Percentiles rank a stretch among this genome's conserved stretches.
phyloP scores from a whole-genome alignment of 805 yeast genomes.

The Wickerhamomyces queroliae region DNA sequence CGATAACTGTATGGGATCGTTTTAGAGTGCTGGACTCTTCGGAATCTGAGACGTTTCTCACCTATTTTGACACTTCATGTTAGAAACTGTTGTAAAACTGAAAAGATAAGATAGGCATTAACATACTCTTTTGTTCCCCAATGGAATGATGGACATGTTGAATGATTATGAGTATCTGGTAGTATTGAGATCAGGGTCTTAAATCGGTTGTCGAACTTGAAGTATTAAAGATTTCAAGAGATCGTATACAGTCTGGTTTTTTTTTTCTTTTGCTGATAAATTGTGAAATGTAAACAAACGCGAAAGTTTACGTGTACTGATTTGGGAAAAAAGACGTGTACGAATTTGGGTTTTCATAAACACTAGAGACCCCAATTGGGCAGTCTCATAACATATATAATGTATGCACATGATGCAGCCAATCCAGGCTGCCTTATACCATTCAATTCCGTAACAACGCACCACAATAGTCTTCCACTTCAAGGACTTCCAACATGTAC shows the following conservation, averaged over 20 bases:
- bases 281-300: neutral
- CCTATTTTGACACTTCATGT: neutral
- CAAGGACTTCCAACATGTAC: constrained; percentile 20
- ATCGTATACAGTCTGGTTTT: neutral
- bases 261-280: too few species aligned
- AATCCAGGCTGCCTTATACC: neutral
- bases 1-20: constrained; percentile 9
- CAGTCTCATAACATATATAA: neutral
- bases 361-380: neutral
- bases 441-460: constrained; percentile 4
- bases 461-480: constrained; percentile 19
- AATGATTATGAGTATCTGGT: neutral
- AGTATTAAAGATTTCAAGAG: too few species aligned
- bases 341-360: too few species aligned
- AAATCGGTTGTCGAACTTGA: too few species aligned
- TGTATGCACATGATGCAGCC: neutral
- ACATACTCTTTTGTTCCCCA: constrained; percentile 11
- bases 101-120: neutral
- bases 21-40: constrained; percentile 12
- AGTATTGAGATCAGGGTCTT: too few species aligned
- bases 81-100: neutral
- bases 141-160: constrained; percentile 7
- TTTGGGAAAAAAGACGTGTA: too few species aligned
- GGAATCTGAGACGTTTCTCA: constrained; percentile 5
- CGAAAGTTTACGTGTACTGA: neutral